These are phyloP conservation scores for Silene conica DNA, from an alignment of 148 eudicot genomes.

Conservation along the genomic window DNA sequence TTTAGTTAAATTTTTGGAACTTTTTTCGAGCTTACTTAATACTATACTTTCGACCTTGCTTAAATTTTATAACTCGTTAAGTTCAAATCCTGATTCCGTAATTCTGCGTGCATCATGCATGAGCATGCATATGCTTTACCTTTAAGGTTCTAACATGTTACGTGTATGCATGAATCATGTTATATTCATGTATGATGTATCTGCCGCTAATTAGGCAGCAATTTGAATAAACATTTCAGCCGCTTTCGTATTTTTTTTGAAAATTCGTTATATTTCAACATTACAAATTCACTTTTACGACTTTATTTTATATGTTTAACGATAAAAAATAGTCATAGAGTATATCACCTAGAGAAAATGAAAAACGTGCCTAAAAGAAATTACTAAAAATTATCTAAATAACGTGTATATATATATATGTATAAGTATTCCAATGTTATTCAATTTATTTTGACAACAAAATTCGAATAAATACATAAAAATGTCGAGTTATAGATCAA, in stretches of 20 bases:
- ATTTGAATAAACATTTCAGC: background rate
- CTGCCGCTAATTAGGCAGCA: background rate
- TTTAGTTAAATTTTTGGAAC: no score
- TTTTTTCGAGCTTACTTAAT: no score
- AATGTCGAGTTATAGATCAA: conserved; percentile 20
- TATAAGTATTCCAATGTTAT: background rate
- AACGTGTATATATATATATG: background rate
- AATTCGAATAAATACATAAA: background rate
- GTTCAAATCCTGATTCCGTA: no score
- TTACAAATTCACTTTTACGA: background rate
- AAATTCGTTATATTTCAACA: background rate
- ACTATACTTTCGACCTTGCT: no score
- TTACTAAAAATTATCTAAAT: background rate
- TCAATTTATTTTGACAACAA: background rate
- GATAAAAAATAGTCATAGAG: background rate
- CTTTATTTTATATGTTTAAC: no score
- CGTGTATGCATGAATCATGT: conserved; percentile 1
- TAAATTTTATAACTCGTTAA: no score
- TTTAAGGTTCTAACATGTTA: background rate
- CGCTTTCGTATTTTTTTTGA: background rate
- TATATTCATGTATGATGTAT: conserved; percentile 2
- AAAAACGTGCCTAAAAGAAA: background rate
- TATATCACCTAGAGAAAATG: background rate
- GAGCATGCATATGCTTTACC: background rate
- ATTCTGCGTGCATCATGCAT: background rate